Conservation (phyloP, 495 filamentous ascomycete species). For the Halenospora varia region DNA sequence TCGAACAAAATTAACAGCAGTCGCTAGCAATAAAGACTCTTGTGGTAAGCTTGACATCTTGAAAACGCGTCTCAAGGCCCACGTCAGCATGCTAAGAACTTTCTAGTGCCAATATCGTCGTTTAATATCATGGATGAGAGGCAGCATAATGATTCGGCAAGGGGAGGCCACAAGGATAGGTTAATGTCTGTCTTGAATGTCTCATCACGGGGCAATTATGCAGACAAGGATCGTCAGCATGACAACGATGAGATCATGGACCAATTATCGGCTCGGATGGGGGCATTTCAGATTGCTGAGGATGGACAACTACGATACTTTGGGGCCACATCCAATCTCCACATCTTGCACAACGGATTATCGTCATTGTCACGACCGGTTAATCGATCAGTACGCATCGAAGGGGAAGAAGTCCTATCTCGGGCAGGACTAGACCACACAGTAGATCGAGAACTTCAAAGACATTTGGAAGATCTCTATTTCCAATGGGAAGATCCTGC, state of each 20-base stretch:
- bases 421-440: conserved; percentile 39
- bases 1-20: no score
- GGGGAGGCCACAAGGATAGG: background rate
- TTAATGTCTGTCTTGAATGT: background rate
- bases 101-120: no score
- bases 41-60: no score
- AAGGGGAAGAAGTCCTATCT: conserved; percentile 43
- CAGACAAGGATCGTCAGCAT: background rate
- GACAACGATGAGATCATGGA: conserved; percentile 11
- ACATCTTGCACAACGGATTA: conserved; percentile 35
- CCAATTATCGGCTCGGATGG: conserved; percentile 27
- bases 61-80: no score
- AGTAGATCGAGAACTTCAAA: conserved; percentile 38
- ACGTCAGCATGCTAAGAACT: no score
- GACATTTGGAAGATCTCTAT: conserved; percentile 45
- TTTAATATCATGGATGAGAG: no score
- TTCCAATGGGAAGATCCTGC: conserved; percentile 50
- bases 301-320: conserved; percentile 47
- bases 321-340: conserved; percentile 46
- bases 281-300: conserved; percentile 42
- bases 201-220: background rate
- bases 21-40: no score
- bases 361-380: conserved; percentile 8
- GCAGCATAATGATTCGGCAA: no score
- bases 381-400: conserved; percentile 36